Evolutionary conservation across 345 rosid genomes (phyloP).

Genomic region (Eucalyptus albens): DNA sequence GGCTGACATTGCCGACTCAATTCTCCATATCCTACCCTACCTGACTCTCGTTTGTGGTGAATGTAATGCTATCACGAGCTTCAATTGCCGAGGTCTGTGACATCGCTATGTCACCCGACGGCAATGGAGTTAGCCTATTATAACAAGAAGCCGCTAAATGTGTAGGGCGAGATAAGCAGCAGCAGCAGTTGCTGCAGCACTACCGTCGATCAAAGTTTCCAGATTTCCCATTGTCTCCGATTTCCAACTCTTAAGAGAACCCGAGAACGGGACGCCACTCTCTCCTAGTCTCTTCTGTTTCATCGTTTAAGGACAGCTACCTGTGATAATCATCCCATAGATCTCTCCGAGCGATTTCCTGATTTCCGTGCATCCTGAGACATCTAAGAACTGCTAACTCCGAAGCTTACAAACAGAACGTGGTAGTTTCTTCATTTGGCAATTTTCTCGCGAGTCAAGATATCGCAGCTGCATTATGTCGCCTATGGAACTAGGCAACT

Average conservation of each 20-base stretch:
- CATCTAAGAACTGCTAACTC: not conserved
- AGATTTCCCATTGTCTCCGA: too few species aligned
- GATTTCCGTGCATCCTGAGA: not conserved
- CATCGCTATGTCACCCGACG: not conserved
- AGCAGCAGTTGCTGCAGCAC: not conserved
- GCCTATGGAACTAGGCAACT: not conserved
- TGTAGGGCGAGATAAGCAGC: not conserved
- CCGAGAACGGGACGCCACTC: not conserved
- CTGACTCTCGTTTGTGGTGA: not conserved
- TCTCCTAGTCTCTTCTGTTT: not conserved
- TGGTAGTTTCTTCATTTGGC: not conserved
- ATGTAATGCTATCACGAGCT: not conserved
- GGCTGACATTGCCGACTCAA: not conserved
- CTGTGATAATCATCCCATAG: not conserved
- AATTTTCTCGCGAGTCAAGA: not conserved
- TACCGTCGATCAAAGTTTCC: too few species aligned
- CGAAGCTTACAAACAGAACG: not conserved
- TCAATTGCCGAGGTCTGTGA: not conserved
- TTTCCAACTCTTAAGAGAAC: not conserved
- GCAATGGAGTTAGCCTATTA: not conserved
- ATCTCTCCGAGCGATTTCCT: not conserved
- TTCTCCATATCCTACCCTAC: not conserved
- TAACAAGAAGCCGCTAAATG: not conserved
- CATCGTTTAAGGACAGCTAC: not conserved
- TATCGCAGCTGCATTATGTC: not conserved